Evolutionary conservation across 495 filamentous ascomycete species (phyloP).

Genomic region (Diplogelasinospora grovesii): DNA sequence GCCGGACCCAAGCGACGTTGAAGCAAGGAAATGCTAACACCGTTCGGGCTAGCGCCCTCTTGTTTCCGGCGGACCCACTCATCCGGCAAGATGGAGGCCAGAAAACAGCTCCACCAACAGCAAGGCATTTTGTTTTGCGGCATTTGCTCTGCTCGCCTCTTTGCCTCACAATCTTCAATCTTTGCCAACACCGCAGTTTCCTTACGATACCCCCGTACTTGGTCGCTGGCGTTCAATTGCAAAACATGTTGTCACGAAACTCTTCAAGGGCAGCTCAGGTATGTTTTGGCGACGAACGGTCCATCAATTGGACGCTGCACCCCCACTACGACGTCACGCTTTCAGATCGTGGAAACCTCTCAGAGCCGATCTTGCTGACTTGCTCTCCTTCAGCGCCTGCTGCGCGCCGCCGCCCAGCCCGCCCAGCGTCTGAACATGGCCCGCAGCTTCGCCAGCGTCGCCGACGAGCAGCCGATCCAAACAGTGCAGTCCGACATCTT

Average conservation of each 20-base stretch:
- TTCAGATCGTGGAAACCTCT: conserved; percentile 6
- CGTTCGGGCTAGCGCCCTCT: too few relatives aligned
- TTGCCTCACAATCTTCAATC: conserved; percentile 1
- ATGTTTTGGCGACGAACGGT: conserved; percentile 13
- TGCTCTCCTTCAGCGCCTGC: conserved; percentile 42
- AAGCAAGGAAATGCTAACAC: too few relatives aligned
- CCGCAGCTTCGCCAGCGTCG: conserved; percentile 63
- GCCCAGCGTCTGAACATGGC: conserved; percentile 35
- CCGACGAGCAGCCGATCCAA: conserved; percentile 74
- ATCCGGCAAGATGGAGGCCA: conserved; percentile 20
- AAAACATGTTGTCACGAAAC: conserved; percentile 56
- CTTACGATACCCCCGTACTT: conserved; percentile 3
- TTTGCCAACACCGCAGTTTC: conserved; percentile 4
- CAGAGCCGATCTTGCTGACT: conserved; percentile 25
- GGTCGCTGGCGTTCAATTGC: conserved; percentile 17
- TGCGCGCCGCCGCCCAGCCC: conserved; percentile 47
- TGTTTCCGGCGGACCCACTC: background rate
- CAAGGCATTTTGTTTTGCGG: conserved; percentile 24
- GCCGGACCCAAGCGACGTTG: too few relatives aligned
- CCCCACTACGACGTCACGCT: conserved; percentile 3
- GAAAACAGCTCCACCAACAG: conserved; percentile 23
- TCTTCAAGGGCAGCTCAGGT: conserved; percentile 45
- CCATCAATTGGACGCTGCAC: background rate
- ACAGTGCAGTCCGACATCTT: conserved; percentile 80
- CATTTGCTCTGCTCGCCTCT: conserved; percentile 21